Base-by-base conservation (phyloP, 2,329 filamentous ascomycete species). In the Pseudomassariella vexata region DNA sequence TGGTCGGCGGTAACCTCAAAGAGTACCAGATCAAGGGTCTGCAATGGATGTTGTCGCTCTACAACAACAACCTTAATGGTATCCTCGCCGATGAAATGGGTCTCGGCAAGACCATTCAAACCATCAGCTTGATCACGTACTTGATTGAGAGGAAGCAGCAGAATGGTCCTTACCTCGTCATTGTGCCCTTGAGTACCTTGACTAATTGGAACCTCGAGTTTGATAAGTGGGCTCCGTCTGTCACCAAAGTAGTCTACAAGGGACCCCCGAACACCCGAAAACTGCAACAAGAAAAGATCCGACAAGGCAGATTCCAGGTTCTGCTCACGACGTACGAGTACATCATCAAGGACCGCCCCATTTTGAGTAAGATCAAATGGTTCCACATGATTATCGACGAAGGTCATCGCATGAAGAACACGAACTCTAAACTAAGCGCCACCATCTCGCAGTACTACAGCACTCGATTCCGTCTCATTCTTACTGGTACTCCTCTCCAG, bases 371-470 rank as follows among this genome's bases (percentile, higher is more conserved):
- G 70, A 90, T 98, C 64, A 96, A 96, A 64, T 98, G 92, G 92
- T 83, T 95, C 50, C 92, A 98, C 65, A 96, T 98, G 92, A 96
- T 98, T 49, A 92, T 98, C 45, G 92, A 98, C 51, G 92, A 98
- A 69, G 92, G 92, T 64, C 92, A 98, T 61, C 88, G 92, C 57
- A 98, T 98, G 92, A 98, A 98, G 76, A 98, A 98, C 62, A 75
- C 86, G 19, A 82, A 92, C 48, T 98, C 92, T 8, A 98, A 98
- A 65, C 73, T 98, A 47, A 95, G 87, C 60, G 87, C 81, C 45
- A 96, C 92, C 5, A 86, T 98, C 44, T 89, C 90, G 22, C 80
- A 88, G 40, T 96, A 96, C 68, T 98, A 98, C 65, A 82, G 74
- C 50, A 95, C 90, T 19, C 82, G 90, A 10, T 98, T 92, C 68